phyloP scores from a whole-genome alignment of 2,329 filamentous ascomycete species.

The Biscogniauxia mediterranea region DNA sequence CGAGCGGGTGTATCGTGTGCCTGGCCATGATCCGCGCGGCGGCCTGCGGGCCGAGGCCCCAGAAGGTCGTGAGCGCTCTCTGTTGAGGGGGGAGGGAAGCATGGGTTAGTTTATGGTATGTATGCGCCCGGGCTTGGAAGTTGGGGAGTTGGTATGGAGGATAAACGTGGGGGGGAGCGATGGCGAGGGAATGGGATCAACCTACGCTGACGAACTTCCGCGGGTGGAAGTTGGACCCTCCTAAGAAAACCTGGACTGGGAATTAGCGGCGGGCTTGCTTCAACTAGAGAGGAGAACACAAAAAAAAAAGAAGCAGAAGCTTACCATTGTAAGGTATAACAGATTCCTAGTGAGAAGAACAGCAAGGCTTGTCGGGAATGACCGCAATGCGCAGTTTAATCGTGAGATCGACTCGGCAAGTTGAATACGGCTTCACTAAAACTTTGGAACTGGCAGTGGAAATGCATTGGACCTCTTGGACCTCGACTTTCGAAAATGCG shows the following conservation, averaged over 20 bases:
- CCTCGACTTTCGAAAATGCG: too few species aligned
- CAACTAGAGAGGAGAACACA: not conserved
- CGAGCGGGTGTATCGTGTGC: constrained; percentile 81
- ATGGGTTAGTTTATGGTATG: constrained; percentile 11
- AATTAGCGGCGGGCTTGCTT: constrained; percentile 1
- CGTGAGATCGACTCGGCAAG: not conserved
- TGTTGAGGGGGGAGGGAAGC: constrained; percentile 28
- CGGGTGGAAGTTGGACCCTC: constrained; percentile 84
- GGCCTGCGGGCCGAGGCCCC: constrained; percentile 71
- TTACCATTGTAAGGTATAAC: not conserved
- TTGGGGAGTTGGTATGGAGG: not conserved
- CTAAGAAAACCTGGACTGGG: constrained; percentile 68
- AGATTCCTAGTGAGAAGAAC: not conserved
- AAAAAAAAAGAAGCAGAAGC: not conserved
- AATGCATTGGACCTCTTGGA: too few species aligned
- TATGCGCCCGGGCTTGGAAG: not conserved
- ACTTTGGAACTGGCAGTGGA: not conserved
- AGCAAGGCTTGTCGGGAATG: constrained; percentile 7
- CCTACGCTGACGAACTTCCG: constrained; percentile 76
- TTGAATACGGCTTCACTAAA: not conserved
- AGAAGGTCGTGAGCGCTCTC: constrained; percentile 81
- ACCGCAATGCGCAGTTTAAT: not conserved
- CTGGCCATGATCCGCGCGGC: constrained; percentile 80
- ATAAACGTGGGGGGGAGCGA: constrained; percentile 4
- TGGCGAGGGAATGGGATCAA: constrained; percentile 6